A percentile compares a stretch with the other conserved stretches of the same genome.
Evolutionary conservation across 768 basidiomycete species (phyloP).

Genomic region (Naematelia aurantialba): DNA sequence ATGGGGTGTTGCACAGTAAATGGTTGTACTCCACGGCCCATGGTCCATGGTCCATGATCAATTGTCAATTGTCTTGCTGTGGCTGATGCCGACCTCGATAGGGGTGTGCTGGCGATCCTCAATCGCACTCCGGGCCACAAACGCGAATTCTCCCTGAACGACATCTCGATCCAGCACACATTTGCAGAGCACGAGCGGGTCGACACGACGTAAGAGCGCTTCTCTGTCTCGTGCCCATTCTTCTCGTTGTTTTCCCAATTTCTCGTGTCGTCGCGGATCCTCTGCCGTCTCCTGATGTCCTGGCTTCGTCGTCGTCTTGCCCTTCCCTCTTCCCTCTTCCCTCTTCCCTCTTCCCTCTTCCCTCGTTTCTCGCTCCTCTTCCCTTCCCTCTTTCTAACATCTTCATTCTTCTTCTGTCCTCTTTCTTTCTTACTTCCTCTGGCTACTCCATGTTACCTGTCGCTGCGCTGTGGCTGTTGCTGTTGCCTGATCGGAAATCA

Average conservation of each 20-base stretch:
- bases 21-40: too few relatives aligned
- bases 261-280: too few relatives aligned
- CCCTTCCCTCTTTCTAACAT: too few relatives aligned
- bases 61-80: not conserved
- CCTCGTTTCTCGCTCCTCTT: too few relatives aligned
- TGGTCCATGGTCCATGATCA: too few relatives aligned
- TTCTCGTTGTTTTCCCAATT: too few relatives aligned
- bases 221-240: too few relatives aligned
- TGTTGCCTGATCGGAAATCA: not conserved
- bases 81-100: conserved; percentile 5
- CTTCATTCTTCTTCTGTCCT: too few relatives aligned
- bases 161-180: conserved; percentile 48
- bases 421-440: not conserved
- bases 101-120: conserved; percentile 41
- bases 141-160: conserved; percentile 46
- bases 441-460: not conserved
- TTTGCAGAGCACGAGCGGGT: conserved; percentile 44
- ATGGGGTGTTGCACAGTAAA: too few relatives aligned
- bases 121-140: conserved; percentile 42
- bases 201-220: conserved; percentile 30
- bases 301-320: not conserved
- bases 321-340: too few relatives aligned
- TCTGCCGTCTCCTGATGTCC: not conserved
- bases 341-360: too few relatives aligned
- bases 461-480: not conserved